Conservation (phyloP, 2,329 filamentous ascomycete genomes). For the Blumeria hordei region DNA sequence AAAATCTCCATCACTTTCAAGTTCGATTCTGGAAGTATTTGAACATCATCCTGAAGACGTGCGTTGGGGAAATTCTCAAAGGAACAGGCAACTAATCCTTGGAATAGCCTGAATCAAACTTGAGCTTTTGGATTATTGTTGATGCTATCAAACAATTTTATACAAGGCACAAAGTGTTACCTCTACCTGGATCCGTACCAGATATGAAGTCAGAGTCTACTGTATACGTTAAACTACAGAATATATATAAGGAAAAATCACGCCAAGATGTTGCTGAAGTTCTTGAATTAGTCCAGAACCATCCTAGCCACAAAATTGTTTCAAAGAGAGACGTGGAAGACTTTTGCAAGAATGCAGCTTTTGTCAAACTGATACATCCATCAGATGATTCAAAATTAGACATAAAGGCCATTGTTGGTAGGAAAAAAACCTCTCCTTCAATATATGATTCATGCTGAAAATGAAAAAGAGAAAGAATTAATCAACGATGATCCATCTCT, state of each 20-base stretch:
- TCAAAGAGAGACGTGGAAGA: constrained; percentile 55
- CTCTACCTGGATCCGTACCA: constrained; percentile 65
- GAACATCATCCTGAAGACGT: constrained; percentile 30
- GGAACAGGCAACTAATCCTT: constrained; percentile 1
- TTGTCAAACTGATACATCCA: constrained; percentile 61
- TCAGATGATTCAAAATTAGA: constrained; percentile 4
- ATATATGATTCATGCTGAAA: constrained; percentile 9
- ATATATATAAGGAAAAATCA: constrained; percentile 78
- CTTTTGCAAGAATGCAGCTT: constrained; percentile 88
- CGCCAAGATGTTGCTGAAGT: constrained; percentile 57
- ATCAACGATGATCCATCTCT: constrained; percentile 26
- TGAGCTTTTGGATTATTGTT: constrained; percentile 74
- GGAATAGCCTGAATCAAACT: constrained; percentile 22
- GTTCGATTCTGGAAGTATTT: constrained; percentile 55
- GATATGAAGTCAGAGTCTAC: constrained; percentile 94
- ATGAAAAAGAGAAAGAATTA: constrained; percentile 25
- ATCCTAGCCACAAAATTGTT: constrained; percentile 26
- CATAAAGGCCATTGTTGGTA: constrained; percentile 11
- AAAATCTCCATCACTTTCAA: constrained; percentile 39
- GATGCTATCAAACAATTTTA: constrained; percentile 60
- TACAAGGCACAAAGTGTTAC: constrained; percentile 44
- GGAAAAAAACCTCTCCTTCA: constrained; percentile 2
- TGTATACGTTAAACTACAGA: constrained; percentile 76
- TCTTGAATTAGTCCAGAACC: constrained; percentile 32
- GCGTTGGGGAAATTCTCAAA: constrained; percentile 19